Evolutionary conservation across 441 rosid genomes (phyloP).

Genomic region (Oxalis stricta): DNA sequence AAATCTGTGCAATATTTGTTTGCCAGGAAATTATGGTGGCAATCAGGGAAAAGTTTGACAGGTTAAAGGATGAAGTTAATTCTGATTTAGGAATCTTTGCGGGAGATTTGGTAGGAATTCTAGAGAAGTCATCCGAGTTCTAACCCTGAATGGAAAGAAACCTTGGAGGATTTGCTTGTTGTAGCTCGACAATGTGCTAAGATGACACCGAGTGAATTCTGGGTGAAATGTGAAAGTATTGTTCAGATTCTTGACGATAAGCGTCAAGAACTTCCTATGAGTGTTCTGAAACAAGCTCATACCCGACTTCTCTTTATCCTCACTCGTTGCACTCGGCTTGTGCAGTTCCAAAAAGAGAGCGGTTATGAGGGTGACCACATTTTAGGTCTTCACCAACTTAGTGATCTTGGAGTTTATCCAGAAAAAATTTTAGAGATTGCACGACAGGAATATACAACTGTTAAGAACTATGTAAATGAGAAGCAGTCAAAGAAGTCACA

Average conservation of each 20-base stretch:
- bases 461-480: constrained; percentile 25
- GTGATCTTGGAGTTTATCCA: constrained; percentile 93
- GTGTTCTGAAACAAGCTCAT: constrained; percentile 82
- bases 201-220: constrained; percentile 76
- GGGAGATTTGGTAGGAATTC: constrained; percentile 75
- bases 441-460: constrained; percentile 34
- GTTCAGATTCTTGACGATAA: constrained; percentile 81
- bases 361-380: constrained; percentile 75
- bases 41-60: constrained; percentile 71
- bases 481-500: constrained; percentile 30
- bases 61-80: constrained; percentile 84
- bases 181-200: constrained; percentile 65
- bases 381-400: constrained; percentile 66
- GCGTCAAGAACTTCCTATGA: constrained; percentile 92
- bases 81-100: constrained; percentile 85
- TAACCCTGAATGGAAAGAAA: constrained; percentile 64
- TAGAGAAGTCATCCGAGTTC: constrained; percentile 50
- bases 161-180: constrained; percentile 78
- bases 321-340: constrained; percentile 89
- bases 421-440: constrained; percentile 49
- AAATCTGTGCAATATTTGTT: too few species aligned
- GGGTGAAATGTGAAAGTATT: constrained; percentile 81
- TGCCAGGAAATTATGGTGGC: constrained; percentile 88
- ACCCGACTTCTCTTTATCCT: constrained; percentile 90
- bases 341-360: constrained; percentile 90